These are phyloP conservation scores for Sphagnum contortum DNA, from an alignment of 225 moss, liverwort and hornwort genomes.

Conservation along the genomic window DNA sequence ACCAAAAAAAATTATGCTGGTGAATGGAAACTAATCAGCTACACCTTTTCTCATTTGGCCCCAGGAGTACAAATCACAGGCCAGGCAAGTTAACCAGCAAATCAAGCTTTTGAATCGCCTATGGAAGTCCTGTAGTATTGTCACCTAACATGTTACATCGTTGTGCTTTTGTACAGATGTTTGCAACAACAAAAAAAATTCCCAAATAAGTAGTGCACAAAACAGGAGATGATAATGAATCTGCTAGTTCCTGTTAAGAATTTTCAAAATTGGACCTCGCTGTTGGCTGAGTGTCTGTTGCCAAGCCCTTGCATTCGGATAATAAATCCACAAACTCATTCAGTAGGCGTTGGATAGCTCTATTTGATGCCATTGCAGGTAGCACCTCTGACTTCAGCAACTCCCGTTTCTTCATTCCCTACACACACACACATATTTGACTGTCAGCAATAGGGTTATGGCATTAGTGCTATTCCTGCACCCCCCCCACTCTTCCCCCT, in stretches of 20 bases:
- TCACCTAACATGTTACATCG: constrained; percentile 48
- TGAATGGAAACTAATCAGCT: no score
- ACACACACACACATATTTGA: constrained; percentile 1
- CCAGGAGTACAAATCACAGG: no score
- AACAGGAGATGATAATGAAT: constrained; percentile 22
- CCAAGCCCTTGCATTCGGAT: constrained; percentile 60
- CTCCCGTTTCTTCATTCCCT: constrained; percentile 78
- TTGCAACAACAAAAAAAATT: constrained; percentile 17
- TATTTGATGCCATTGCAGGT: constrained; percentile 96
- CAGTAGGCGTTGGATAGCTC: constrained; percentile 80
- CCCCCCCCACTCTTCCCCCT: no score
- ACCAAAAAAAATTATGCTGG: no score
- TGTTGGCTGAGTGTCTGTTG: constrained; percentile 24
- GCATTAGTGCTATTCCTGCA: no score
- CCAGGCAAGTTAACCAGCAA: no score
- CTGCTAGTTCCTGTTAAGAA: constrained; percentile 25
- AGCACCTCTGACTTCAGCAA: constrained; percentile 74
- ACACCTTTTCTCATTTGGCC: no score
- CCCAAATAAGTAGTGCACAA: constrained; percentile 31
- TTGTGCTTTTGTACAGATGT: constrained; percentile 36
- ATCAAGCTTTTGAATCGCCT: no score
- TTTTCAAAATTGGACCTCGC: constrained; percentile 47
- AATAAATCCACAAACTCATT: constrained; percentile 86
- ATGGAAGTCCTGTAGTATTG: constrained; percentile 4
- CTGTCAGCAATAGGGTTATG: no score